Base-by-base conservation (phyloP, 208 protist species). In the Lotmaria passim region DNA sequence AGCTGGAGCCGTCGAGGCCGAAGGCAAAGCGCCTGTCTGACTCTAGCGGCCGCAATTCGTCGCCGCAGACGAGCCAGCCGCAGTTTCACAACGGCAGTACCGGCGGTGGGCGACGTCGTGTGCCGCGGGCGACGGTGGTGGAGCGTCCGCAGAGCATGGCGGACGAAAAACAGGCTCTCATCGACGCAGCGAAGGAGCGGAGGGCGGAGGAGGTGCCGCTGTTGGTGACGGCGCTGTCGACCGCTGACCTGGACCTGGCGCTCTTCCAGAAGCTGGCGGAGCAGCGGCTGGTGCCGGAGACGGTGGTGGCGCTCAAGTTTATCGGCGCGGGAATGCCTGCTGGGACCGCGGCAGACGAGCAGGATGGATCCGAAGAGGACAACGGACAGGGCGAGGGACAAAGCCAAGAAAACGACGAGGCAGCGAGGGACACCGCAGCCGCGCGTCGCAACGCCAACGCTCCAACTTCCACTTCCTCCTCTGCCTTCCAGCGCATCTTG, bases 191-290 rank as follows among this genome's bases (percentile, higher is more conserved):
- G 3, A 71, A 88, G 50, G 51, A 80, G 24, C 67, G 69, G 41
- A 36, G 10, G 38, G 55, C 73, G 11, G 56, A 63, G 30, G 53
- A 70, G 26, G 69, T 81, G 47, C 90, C 90, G 7, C 47, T 93
- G 52, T 83, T 96, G 17, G 70, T 96, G 30, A 65, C 58, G 30
- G 75, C 68, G 48, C 7, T 75, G n/a, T 60, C 71, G 12, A 4
- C 53, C 19, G 58, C 26, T 1, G 64, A 67, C 38, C 38, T 75
- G 7, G 36, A 76, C 19, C 5, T 19, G 10, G 30, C 15, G 0
- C 33, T 76, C 3, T 55, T 81, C 8, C 61, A 56, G 14, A 43
- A 41, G 11, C 48, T 78, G 19, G 51, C 44, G 70, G 48, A 61
- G 39, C 41, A 57, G 39, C 51, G 58, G 30, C 47, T 76, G 46